Conservation (phyloP, 306 rosid species). For the Fragaria iinumae region DNA sequence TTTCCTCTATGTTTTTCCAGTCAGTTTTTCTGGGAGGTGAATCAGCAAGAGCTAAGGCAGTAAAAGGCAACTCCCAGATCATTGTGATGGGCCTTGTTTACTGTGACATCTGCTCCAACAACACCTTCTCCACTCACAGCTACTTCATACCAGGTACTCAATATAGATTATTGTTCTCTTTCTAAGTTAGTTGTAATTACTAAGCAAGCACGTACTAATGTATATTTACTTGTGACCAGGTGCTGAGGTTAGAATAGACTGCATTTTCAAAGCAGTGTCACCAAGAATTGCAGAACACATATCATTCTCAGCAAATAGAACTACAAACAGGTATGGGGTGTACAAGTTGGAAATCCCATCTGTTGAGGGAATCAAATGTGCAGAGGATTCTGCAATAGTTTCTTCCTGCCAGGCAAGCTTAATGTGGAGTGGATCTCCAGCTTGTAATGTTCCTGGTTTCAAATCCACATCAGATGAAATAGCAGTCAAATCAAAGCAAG, state of each 20-base stretch:
- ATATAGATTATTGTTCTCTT: background rate
- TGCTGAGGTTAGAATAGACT: constrained; percentile 78
- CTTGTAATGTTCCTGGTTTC: constrained; percentile 89
- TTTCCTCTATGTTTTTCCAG: constrained; percentile 45
- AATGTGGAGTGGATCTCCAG: constrained; percentile 58
- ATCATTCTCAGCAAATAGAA: constrained; percentile 79
- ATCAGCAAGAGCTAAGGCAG: constrained; percentile 36
- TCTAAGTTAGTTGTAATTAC: background rate
- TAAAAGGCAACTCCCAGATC: constrained; percentile 53
- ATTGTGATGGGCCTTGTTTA: constrained; percentile 95
- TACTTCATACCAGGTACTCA: constrained; percentile 67
- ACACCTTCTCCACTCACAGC: constrained; percentile 80
- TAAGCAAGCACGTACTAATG: no score
- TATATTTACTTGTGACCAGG: constrained; percentile 34
- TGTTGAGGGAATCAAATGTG: constrained; percentile 88
- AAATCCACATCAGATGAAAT: constrained; percentile 72
- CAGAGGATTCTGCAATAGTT: constrained; percentile 72
- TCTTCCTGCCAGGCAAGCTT: constrained; percentile 78
- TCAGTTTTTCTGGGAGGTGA: constrained; percentile 44
- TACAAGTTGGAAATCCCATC: constrained; percentile 87
- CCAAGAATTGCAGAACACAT: constrained; percentile 67
- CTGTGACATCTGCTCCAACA: constrained; percentile 91
- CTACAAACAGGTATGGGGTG: constrained; percentile 71
- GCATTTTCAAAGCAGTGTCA: constrained; percentile 72
- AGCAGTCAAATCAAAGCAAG: constrained; percentile 61